phyloP scores from a whole-genome alignment of 2,329 filamentous ascomycete genomes.

The Exophiala aquamarina region DNA sequence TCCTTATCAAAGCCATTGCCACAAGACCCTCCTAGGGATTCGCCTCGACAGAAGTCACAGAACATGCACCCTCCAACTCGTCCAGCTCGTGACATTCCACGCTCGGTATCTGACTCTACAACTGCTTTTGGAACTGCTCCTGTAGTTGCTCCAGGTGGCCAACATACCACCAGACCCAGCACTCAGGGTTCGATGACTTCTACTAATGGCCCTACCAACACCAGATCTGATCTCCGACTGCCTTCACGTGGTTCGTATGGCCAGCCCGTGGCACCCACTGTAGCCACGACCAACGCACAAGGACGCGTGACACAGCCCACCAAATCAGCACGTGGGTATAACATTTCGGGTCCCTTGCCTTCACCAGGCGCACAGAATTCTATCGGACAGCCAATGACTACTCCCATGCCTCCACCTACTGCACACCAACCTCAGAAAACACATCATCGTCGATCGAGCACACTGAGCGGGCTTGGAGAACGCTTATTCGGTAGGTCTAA shows the following conservation, averaged over 20 bases:
- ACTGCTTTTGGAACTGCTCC: constrained; percentile 47
- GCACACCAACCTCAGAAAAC: constrained; percentile 41
- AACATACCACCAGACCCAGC: constrained; percentile 61
- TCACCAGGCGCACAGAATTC: constrained; percentile 54
- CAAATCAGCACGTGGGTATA: constrained; percentile 63
- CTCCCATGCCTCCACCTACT: constrained; percentile 56
- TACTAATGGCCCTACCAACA: constrained; percentile 42
- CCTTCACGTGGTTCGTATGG: constrained; percentile 81
- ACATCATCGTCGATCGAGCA: constrained; percentile 68
- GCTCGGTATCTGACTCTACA: constrained; percentile 60
- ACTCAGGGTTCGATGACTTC: constrained; percentile 81
- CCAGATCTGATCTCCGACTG: constrained; percentile 51
- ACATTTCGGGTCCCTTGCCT: constrained; percentile 67
- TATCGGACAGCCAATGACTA: constrained; percentile 60
- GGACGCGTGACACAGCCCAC: constrained; percentile 83
- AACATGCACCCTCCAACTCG: constrained; percentile 47
- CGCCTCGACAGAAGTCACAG: constrained; percentile 28
- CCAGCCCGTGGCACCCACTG: constrained; percentile 80
- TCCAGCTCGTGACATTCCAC: constrained; percentile 51
- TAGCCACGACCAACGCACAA: constrained; percentile 85
- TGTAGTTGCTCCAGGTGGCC: constrained; percentile 21
- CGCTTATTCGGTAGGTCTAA: constrained; percentile 82
- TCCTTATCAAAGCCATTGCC: constrained; percentile 55
- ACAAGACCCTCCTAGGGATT: constrained; percentile 51
- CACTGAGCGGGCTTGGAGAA: constrained; percentile 77